phyloP scores from a whole-genome alignment of 1,284 basidiomycete species.

The Crucibulum cyathiforme region DNA sequence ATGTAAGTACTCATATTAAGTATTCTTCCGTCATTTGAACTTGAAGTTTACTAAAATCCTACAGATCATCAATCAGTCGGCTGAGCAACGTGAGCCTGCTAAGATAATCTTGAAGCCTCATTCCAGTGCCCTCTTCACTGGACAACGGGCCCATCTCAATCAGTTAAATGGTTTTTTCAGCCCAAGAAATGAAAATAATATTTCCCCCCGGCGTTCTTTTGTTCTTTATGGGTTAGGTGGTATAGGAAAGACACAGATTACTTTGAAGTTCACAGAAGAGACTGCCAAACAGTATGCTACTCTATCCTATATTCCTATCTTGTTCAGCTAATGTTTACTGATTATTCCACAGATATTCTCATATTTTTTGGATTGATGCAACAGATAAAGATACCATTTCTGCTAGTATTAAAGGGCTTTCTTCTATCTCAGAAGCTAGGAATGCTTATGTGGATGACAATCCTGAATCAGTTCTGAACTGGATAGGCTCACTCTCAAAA shows the following conservation, averaged over 20 bases:
- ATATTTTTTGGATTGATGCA: slow-evolving; percentile 3
- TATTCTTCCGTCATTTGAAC: no score
- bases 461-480: neutral
- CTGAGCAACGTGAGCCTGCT: no score
- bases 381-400: neutral
- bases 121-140: no score
- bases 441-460: neutral
- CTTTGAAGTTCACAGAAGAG: slow-evolving; percentile 1
- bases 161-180: no score
- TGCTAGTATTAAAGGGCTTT: neutral
- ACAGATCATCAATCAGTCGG: no score
- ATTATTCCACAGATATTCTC: neutral
- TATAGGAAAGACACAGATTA: slow-evolving; percentile 2
- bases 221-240: slow-evolving; percentile 3
- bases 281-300: neutral
- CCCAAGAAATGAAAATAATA: no score
- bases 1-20: no score
- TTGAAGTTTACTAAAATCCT: no score
- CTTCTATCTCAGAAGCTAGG: neutral
- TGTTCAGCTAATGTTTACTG: neutral
- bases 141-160: no score
- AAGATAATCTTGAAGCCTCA: no score
- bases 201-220: neutral
- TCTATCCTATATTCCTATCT: neutral
- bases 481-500: neutral